Conservation (phyloP, 345 rosid species). For the Syzygium jambos region DNA sequence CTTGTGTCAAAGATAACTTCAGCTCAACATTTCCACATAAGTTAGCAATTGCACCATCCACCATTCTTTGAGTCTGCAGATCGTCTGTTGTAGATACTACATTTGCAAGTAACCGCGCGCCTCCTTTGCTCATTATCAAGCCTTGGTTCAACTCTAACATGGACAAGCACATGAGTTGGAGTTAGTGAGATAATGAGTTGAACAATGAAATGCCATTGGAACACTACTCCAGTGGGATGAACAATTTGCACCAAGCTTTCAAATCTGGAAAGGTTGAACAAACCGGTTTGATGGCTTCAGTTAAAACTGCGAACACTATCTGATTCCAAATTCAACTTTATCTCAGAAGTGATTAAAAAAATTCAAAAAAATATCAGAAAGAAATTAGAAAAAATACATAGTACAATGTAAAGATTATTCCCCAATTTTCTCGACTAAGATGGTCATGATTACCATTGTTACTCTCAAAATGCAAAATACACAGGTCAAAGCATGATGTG, state of each 20-base stretch:
- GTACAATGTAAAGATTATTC: neutral
- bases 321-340: neutral
- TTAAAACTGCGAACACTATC: neutral
- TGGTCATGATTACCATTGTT: neutral
- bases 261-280: neutral
- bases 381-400: neutral
- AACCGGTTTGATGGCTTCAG: neutral
- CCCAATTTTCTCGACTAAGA: neutral
- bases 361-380: neutral
- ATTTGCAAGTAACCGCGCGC: slow-evolving; percentile 65
- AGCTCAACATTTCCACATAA: slow-evolving; percentile 86
- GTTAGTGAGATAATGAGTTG: neutral
- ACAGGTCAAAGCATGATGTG: neutral
- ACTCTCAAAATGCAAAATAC: neutral
- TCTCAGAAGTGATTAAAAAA: neutral
- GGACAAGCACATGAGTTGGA: neutral
- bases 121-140: slow-evolving; percentile 81
- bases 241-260: neutral
- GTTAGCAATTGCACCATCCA: slow-evolving; percentile 91
- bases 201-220: neutral
- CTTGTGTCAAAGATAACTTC: neutral
- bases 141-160: slow-evolving; percentile 71
- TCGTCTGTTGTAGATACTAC: slow-evolving; percentile 73
- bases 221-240: neutral
- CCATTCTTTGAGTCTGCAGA: slow-evolving; percentile 87